Percentiles rank a stretch among this genome's conserved stretches.
These are phyloP conservation scores for Solanum bulbocastanum DNA, from an alignment of 257 asterid genomes.

Conservation along the genomic window DNA sequence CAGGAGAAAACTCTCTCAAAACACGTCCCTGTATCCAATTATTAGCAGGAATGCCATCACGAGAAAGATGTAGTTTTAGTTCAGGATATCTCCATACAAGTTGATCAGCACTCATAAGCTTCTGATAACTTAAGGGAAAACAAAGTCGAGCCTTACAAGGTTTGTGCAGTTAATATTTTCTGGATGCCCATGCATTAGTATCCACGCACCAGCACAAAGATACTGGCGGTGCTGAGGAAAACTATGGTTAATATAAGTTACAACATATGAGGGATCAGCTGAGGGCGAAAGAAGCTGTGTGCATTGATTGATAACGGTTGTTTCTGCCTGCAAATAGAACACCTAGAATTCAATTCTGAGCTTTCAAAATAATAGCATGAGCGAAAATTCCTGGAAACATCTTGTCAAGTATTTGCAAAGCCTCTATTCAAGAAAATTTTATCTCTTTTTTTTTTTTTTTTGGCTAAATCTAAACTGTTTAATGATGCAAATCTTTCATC, in stretches of 20 bases:
- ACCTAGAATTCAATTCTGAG: not conserved
- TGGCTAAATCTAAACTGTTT: not conserved
- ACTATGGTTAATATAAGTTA: conserved; percentile 80
- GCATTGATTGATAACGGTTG: conserved; percentile 86
- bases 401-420: not conserved
- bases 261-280: conserved; percentile 75
- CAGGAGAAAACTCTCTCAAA: conserved; percentile 91
- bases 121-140: not conserved
- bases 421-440: not conserved
- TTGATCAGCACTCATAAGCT: not conserved
- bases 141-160: conserved; percentile 44
- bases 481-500: not conserved
- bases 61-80: not conserved
- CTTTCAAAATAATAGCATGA: not conserved
- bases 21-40: conserved; percentile 65
- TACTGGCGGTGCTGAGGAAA: conserved; percentile 78
- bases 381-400: not conserved
- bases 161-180: conserved; percentile 84
- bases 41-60: conserved; percentile 5
- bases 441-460: not conserved
- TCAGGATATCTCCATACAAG: not conserved
- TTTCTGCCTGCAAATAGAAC: conserved; percentile 60
- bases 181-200: conserved; percentile 84
- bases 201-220: conserved; percentile 98
- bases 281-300: conserved; percentile 83